Base-by-base conservation (phyloP, 2,329 filamentous ascomycete genomes). In the Aspergillus oerlinghausenensis region DNA sequence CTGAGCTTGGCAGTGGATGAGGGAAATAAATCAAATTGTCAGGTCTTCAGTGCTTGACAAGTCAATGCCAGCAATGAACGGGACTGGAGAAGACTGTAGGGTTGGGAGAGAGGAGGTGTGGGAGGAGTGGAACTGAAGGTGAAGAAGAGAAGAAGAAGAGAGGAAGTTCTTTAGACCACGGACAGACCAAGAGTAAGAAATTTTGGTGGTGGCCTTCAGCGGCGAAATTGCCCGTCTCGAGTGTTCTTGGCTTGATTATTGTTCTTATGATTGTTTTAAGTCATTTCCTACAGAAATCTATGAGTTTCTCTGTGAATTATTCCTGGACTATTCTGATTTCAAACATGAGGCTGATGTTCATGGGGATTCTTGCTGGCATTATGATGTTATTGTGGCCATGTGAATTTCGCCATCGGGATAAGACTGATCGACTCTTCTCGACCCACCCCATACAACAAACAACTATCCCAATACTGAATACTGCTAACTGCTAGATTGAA, bases 11-110 rank as follows among this genome's bases (percentile, higher is more conserved):
- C 60, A 52, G 52, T 49, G 49, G 48, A 49, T 54, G 42, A 35
- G 55, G 52, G 50, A 56, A 42, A 49, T 51, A 55, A 52, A 58
- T 62, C 60, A 56, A 57, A 57, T 70, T 67, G 67, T 66, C 66
- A 67, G 66, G 59, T 63, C 64, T 67, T 71, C 67, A 63, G 66
- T 75, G 75, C 77, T 79, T 75, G 76, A 78, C 77, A 79, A 79
- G 76, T 76, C 71, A 79, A 79, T 79, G 77, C 75, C 76, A 78
- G 77, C 75, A 72, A 70, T 59, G 63, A 69, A 66, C 54, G 57
- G 60, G 60, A 67, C 65, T 68, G 53, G 58, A 62, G 62, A 67
- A 63, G 58, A 65, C 67, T 66, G 61, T 64, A 63, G 63, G 62
- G 57, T 14, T 47, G 43, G 56, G 60, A 45, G 64, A 63, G 67